Base-by-base conservation (phyloP, 2,329 filamentous ascomycete species). In the Calonectria hongkongensis region DNA sequence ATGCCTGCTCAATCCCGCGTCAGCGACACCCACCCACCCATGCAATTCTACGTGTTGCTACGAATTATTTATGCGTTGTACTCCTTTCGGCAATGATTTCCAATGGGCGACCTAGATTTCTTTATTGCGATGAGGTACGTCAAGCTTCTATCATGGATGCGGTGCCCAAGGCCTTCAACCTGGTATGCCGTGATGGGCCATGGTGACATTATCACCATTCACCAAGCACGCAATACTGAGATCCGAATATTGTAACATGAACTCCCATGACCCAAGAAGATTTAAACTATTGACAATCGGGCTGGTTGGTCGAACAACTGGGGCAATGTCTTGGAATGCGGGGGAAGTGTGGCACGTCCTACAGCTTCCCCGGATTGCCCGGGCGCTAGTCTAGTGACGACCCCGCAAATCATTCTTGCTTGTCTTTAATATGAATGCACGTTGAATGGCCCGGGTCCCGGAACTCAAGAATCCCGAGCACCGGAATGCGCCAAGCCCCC, bases 291-390 rank as follows among this genome's bases (percentile, higher is more conserved):
- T 58, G 30, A 21, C 30, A 30, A 58, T 58, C 15, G 3, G 13
- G n/a, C 2, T 21, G 15, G 12, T 13, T 21, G n/a, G 7, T 3
- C 0, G 4, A 9, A 18, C n/a, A 12, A 30, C 51, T 25, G 18
- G 13, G 51, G 33, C 36, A 58, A n/a, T 21, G 18, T 18, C 27
- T 30, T 30, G 51, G 25, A n/a, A 58, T 58, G 51, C 51, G 51
- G 51, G 51, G 51, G 30, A 58, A 58, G 51, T 58, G 51, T 58
- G 51, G 30, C 51, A 58, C 18, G 4, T 39, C 21, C 18, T n/a
- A 25, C n/a, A n/a, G 30, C 51, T 58, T 58, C 51, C 51, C 51
- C 51, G 51, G 51, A 58, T 9, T 12, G 21, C 15, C 51, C 51
- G 51, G 27, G 51, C 51, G 27, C 51, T 58, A 58, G 41, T 45